Evolutionary conservation across 371 early-diverging fungal genomes (phyloP).

Genomic region (Apophysomyces trapeziformis): DNA sequence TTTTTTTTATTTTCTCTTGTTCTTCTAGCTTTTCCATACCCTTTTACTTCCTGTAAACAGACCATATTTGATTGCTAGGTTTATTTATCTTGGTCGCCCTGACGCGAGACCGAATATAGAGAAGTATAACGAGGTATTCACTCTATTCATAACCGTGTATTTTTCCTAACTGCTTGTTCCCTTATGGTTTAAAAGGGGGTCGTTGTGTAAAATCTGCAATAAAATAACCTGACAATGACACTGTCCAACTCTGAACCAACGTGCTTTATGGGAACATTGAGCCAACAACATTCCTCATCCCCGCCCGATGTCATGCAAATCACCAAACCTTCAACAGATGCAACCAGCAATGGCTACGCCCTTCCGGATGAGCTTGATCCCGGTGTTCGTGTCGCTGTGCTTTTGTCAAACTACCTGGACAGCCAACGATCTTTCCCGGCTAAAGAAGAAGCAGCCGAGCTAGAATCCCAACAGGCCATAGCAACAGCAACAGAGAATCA

Average conservation of each 20-base stretch:
- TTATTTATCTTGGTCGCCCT: too few relatives aligned
- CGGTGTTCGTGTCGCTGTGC: constrained; percentile 24
- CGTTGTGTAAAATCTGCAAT: neutral
- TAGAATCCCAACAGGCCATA: neutral
- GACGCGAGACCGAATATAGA: too few relatives aligned
- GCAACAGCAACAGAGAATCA: neutral
- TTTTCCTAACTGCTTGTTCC: too few relatives aligned
- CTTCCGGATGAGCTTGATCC: constrained; percentile 21
- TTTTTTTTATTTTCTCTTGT: neutral
- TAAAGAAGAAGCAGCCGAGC: neutral
- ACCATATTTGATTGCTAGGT: too few relatives aligned
- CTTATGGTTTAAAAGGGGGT: too few relatives aligned
- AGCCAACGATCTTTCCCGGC: constrained; percentile 11
- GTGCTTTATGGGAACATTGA: constrained; percentile 2
- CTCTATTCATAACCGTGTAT: too few relatives aligned
- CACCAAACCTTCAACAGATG: neutral
- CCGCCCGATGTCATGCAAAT: neutral
- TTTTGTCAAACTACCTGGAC: constrained; percentile 26
- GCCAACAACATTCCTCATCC: neutral
- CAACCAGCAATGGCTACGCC: neutral
- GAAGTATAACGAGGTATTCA: too few relatives aligned
- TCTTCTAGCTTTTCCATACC: neutral
- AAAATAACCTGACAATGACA: neutral
- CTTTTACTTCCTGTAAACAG: too few relatives aligned
- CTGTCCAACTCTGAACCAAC: neutral